A percentile compares a stretch with the other conserved stretches of the same genome.
Conservation (phyloP, 1,139 yeast species). For the Kazachstania sp. region DNA sequence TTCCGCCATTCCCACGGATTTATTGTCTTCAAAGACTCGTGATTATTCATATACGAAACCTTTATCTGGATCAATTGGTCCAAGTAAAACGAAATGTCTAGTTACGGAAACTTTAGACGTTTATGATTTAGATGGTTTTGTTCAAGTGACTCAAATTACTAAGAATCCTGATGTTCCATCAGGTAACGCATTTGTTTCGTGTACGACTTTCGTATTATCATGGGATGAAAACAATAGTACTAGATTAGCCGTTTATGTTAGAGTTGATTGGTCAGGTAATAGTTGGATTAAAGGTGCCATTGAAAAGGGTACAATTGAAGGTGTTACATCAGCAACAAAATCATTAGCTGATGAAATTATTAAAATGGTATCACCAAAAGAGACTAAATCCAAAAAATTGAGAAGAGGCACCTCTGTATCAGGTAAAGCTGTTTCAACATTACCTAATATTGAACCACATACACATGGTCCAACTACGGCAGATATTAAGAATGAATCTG, state of each 20-base stretch:
- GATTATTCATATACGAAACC: slow-evolving; percentile 72
- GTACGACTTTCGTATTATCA: slow-evolving; percentile 44
- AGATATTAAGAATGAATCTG: slow-evolving; percentile 43
- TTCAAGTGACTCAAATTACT: slow-evolving; percentile 58
- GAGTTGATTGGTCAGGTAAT: slow-evolving; percentile 67
- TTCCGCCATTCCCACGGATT: slow-evolving; percentile 44
- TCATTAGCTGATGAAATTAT: slow-evolving; percentile 39
- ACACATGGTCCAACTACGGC: slow-evolving; percentile 46
- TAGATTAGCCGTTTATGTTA: slow-evolving; percentile 50
- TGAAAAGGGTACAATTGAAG: slow-evolving; percentile 56
- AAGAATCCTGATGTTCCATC: slow-evolving; percentile 93
- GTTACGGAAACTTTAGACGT: slow-evolving; percentile 62
- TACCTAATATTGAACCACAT: slow-evolving; percentile 45
- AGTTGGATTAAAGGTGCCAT: slow-evolving; percentile 44
- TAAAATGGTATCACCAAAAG: slow-evolving; percentile 9
- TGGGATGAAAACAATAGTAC: slow-evolving; percentile 81
- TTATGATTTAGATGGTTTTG: slow-evolving; percentile 47
- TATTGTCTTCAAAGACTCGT: slow-evolving; percentile 37
- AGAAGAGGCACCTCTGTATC: neutral
- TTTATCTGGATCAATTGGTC: slow-evolving; percentile 75
- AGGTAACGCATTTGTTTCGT: slow-evolving; percentile 72
- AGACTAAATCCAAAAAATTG: slow-evolving; percentile 11
- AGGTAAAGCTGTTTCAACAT: slow-evolving; percentile 10
- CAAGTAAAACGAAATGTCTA: slow-evolving; percentile 82
- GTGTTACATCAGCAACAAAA: slow-evolving; percentile 51